These are phyloP conservation scores for Colletotrichum liriopes DNA, from an alignment of 2,329 filamentous ascomycete genomes.

Conservation along the genomic window DNA sequence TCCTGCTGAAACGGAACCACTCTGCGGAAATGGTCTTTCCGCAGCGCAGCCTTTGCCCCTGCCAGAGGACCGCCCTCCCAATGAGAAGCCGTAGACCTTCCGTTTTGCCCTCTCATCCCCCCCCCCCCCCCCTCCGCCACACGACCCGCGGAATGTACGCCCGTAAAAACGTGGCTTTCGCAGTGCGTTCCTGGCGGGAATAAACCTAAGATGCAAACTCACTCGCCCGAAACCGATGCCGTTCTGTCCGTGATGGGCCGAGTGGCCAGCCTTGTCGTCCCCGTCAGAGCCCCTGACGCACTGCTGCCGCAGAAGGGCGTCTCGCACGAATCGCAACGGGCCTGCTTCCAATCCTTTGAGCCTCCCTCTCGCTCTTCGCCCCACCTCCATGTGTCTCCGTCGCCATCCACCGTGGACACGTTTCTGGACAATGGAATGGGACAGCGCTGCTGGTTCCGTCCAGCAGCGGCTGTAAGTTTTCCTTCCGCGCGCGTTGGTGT, in stretches of 20 bases:
- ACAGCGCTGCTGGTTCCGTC: too few relatives aligned
- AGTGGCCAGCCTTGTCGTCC: not conserved
- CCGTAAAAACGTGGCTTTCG: not conserved
- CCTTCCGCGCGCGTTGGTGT: not conserved
- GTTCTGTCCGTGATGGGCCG: not conserved
- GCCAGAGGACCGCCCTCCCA: not conserved
- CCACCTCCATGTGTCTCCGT: not conserved
- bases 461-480: too few relatives aligned
- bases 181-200: not conserved
- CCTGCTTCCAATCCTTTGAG: not conserved
- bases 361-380: too few relatives aligned
- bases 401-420: not conserved
- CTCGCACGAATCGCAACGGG: not conserved
- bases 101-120: not conserved
- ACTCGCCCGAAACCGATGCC: not conserved
- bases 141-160: not conserved
- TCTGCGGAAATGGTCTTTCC: not conserved
- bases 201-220: not conserved
- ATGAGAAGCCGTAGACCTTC: not conserved
- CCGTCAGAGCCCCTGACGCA: not conserved
- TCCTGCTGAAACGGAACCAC: constrained; percentile 3
- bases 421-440: not conserved
- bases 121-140: not conserved
- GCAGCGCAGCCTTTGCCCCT: not conserved
- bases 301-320: not conserved